Base-by-base conservation (phyloP, 306 rosid genomes). In the Cercis canadensis region DNA sequence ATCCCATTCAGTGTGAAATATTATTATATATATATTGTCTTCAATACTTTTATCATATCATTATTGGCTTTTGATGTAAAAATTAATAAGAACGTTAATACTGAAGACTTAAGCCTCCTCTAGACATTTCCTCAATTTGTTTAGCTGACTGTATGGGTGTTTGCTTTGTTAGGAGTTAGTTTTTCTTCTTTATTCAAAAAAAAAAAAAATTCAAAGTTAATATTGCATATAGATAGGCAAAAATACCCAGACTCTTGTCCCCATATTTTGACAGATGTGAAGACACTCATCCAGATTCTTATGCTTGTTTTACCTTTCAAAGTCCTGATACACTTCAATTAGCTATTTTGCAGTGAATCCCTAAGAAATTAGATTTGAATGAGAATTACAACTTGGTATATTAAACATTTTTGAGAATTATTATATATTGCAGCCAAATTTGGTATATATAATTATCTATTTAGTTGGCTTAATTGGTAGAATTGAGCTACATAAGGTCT, bases 31-130 rank as follows among this genome's bases (percentile, higher is more conserved):
- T 14, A 53, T 65, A 74, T 36, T 70, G 51, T 66, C 46, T 49
- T 21, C 24, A 41, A 43, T 56, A 47, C 49, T 21, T 32, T 34
- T 36, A 58, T 29, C 43, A 60, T 53, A 52, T 36, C 47, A 62
- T 49, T 18, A 54, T 16, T 15, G 34, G 56, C 24, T 47, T 46
- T 64, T 52, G 17, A 9, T 6, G 40, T 50, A 15, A 49, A 75
- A 36, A n/a, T 65, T 41, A 41, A 39, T 32, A 70, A 45, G 45
- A 66, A n/a, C n/a, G n/a, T n/a, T 13, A 66, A 47, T 9, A 61
- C 31, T n/a, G 71, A 57, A 94, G 92, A 71, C 86, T 83, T 69
- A 88, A 66, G 52, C 88, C 90, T 78, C 92, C 97, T n/a, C n/a
- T n/a, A n/a, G n/a, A n/a, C n/a, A n/a, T n/a, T n/a, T n/a, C n/a